Percentiles rank a stretch among this genome's conserved stretches.
These are phyloP conservation scores for Penicillium corylophilum DNA, from an alignment of 2,329 filamentous ascomycete species.

Conservation along the genomic window DNA sequence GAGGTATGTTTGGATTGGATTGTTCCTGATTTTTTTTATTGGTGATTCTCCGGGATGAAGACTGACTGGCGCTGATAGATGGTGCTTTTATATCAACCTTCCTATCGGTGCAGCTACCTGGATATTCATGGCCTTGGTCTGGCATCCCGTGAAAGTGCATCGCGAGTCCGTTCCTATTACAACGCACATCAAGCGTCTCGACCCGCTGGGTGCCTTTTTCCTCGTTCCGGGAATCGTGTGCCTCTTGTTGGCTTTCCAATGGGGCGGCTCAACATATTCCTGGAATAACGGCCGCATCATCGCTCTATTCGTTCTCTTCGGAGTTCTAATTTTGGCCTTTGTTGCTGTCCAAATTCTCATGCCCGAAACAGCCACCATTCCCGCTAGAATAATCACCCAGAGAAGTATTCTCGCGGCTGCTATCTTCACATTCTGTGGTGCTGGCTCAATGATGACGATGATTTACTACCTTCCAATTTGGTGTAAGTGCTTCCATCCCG, in stretches of 20 bases:
- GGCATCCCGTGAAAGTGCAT: slow-evolving; percentile 49
- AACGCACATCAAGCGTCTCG: slow-evolving; percentile 24
- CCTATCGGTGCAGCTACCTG: slow-evolving; percentile 39
- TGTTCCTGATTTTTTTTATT: no score
- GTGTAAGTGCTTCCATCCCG: slow-evolving; percentile 1
- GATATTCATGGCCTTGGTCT: slow-evolving; percentile 40
- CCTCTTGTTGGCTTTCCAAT: slow-evolving; percentile 24
- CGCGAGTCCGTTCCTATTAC: slow-evolving; percentile 33
- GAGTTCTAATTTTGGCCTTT: slow-evolving; percentile 45
- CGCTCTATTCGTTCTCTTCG: slow-evolving; percentile 20
- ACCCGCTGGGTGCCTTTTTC: slow-evolving; percentile 35
- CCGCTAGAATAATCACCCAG: slow-evolving; percentile 52
- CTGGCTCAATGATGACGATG: slow-evolving; percentile 39
- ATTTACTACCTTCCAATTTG: slow-evolving; percentile 47
- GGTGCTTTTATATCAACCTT: slow-evolving; percentile 48
- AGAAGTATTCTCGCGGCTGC: slow-evolving; percentile 38
- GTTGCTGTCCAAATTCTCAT: slow-evolving; percentile 44
- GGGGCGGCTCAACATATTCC: slow-evolving; percentile 22
- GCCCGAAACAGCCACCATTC: slow-evolving; percentile 50
- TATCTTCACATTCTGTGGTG: slow-evolving; percentile 39
- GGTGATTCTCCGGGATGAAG: not conserved
- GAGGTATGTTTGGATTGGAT: slow-evolving; percentile 5
- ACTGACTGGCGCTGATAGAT: slow-evolving; percentile 12
- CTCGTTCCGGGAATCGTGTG: slow-evolving; percentile 28
- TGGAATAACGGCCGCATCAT: slow-evolving; percentile 26